phyloP scores from a whole-genome alignment of 768 basidiomycete genomes.

The Butyriboletus loyo region DNA sequence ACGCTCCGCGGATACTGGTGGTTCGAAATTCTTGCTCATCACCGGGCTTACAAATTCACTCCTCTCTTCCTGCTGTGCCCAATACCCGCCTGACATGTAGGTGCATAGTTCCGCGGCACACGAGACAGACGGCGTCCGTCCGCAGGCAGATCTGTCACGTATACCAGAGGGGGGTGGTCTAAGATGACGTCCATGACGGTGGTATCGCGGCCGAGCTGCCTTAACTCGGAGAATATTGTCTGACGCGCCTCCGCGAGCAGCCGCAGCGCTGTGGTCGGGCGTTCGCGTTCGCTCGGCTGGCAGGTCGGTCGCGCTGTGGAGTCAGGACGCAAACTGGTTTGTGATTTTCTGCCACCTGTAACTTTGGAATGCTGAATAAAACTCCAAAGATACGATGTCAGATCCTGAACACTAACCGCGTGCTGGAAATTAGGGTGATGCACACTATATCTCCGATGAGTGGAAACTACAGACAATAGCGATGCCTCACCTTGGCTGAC shows the following conservation, averaged over 20 bases:
- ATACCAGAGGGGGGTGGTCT: constrained; percentile 27
- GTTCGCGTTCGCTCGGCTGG: not conserved
- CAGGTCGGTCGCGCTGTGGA: not conserved
- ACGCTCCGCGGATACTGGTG: constrained; percentile 45
- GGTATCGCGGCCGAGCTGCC: constrained; percentile 30
- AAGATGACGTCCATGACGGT: constrained; percentile 50
- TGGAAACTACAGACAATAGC: constrained; percentile 15
- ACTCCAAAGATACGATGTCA: not conserved
- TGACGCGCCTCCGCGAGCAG: constrained; percentile 31
- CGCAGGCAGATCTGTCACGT: constrained; percentile 5
- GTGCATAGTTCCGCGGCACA: constrained; percentile 21
- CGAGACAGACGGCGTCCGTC: not conserved
- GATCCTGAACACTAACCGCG: constrained; percentile 7
- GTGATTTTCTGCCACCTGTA: not conserved
- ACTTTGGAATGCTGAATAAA: constrained; percentile 13
- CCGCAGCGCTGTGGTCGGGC: constrained; percentile 6
- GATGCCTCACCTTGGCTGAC: constrained; percentile 18
- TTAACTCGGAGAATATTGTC: constrained; percentile 27
- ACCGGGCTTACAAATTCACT: not conserved
- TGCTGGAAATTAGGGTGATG: not conserved
- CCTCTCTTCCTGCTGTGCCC: constrained; percentile 31
- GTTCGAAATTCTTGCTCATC: constrained; percentile 4
- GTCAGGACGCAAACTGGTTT: not conserved
- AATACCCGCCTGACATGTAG: constrained; percentile 34
- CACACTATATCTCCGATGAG: constrained; percentile 11